Percentiles rank a stretch among this genome's conserved stretches.
These are phyloP conservation scores for Infundibulicybe gibba DNA, from an alignment of 768 basidiomycete species.

Conservation along the genomic window DNA sequence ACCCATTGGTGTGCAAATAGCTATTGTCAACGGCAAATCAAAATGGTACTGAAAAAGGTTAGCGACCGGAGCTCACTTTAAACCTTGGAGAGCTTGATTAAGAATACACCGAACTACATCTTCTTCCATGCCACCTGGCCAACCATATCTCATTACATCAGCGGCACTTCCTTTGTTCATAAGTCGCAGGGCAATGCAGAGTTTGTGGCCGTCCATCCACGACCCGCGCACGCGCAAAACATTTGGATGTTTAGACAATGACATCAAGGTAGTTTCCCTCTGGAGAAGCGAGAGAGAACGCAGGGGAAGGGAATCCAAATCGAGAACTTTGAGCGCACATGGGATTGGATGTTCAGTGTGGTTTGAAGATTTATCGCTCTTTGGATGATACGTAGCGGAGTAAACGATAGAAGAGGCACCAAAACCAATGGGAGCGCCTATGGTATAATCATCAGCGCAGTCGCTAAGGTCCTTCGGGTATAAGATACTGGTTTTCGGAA, in stretches of 20 bases:
- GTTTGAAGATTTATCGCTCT: slow-evolving; percentile 4
- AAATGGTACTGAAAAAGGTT: slow-evolving; percentile 3
- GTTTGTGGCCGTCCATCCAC: slow-evolving; percentile 82
- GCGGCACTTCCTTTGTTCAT: slow-evolving; percentile 88
- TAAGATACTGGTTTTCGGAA: slow-evolving; percentile 6
- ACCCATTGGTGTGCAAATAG: slow-evolving; percentile 85
- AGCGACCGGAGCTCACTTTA: slow-evolving; percentile 52
- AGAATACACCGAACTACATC: slow-evolving; percentile 84
- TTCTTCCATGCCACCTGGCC: slow-evolving; percentile 89
- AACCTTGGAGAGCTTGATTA: slow-evolving; percentile 82
- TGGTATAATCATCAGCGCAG: slow-evolving; percentile 63
- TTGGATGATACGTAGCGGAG: slow-evolving; percentile 60
- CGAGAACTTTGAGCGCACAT: slow-evolving; percentile 87
- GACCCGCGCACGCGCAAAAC: slow-evolving; percentile 88
- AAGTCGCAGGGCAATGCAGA: slow-evolving; percentile 83
- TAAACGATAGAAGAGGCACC: slow-evolving; percentile 94
- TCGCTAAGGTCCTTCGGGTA: slow-evolving; percentile 42
- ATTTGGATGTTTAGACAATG: slow-evolving; percentile 89
- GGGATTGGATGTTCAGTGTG: slow-evolving; percentile 35
- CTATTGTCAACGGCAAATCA: slow-evolving; percentile 28
- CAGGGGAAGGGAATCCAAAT: slow-evolving; percentile 75
- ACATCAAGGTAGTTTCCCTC: slow-evolving; percentile 90
- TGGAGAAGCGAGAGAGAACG: slow-evolving; percentile 70
- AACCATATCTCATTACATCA: slow-evolving; percentile 81
- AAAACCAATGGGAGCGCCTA: slow-evolving; percentile 80